phyloP scores from a whole-genome alignment of 768 basidiomycete genomes.

The Lentinula edodes region DNA sequence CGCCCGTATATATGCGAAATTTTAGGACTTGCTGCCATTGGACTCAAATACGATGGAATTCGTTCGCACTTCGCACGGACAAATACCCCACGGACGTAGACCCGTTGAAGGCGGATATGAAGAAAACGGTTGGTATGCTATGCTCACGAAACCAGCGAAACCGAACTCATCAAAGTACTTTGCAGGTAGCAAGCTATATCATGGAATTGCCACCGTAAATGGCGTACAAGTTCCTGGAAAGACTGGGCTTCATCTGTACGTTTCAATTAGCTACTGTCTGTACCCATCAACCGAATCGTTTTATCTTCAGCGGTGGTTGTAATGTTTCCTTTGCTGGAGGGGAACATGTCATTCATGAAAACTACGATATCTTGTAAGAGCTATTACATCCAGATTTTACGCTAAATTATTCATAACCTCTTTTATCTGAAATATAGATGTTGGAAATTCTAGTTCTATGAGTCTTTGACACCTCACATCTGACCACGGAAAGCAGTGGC shows the following conservation, averaged over 20 bases:
- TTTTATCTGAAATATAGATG: conserved; percentile 21
- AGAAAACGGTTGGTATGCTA: conserved; percentile 32
- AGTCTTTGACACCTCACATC: background rate
- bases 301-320: conserved; percentile 29
- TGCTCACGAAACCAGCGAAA: background rate
- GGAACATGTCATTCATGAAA: conserved; percentile 32
- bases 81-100: conserved; percentile 43
- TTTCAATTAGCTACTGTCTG: background rate
- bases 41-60: conserved; percentile 67
- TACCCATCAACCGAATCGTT: background rate
- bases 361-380: conserved; percentile 46
- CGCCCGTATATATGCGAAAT: no score
- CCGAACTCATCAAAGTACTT: background rate
- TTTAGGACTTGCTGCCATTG: conserved; percentile 63
- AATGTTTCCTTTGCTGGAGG: conserved; percentile 42
- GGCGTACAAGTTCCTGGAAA: conserved; percentile 68
- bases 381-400: background rate
- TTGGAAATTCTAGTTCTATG: conserved; percentile 24
- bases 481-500: background rate
- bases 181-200: conserved; percentile 51
- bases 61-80: conserved; percentile 57
- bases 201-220: conserved; percentile 50
- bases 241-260: conserved; percentile 64
- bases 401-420: background rate
- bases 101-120: conserved; percentile 77